phyloP scores from a whole-genome alignment of 768 basidiomycete genomes.

The Lactarius pseudohatsudake region DNA sequence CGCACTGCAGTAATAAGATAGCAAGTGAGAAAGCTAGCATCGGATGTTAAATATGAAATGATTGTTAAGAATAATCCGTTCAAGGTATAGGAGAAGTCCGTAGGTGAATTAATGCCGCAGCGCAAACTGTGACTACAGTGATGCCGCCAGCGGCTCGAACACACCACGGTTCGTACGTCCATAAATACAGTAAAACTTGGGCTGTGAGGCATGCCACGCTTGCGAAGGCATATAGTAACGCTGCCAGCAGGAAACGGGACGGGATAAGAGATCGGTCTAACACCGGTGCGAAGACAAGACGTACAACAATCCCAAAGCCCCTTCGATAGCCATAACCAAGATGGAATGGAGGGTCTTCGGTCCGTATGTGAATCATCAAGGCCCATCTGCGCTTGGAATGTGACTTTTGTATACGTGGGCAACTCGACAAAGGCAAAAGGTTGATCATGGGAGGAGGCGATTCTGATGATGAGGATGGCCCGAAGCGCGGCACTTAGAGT shows the following conservation, averaged over 20 bases:
- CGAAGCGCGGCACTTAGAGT: slow-evolving; percentile 2
- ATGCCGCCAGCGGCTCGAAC: slow-evolving; percentile 11
- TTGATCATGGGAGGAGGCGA: background rate
- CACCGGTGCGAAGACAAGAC: background rate
- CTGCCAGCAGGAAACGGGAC: slow-evolving; percentile 4
- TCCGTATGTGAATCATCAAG: background rate
- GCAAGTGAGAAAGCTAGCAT: background rate
- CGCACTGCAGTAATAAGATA: slow-evolving; percentile 1
- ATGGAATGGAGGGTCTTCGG: background rate
- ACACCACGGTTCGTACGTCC: background rate
- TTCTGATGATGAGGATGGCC: background rate
- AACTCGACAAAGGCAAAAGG: background rate
- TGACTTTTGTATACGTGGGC: background rate
- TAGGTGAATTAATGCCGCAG: background rate
- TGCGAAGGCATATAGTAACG: background rate
- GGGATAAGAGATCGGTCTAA: background rate
- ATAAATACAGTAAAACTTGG: slow-evolving; percentile 15
- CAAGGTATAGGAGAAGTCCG: slow-evolving; percentile 14
- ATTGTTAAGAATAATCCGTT: background rate
- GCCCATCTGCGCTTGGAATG: background rate
- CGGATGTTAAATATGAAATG: background rate
- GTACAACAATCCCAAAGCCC: slow-evolving; percentile 9
- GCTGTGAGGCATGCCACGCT: slow-evolving; percentile 9
- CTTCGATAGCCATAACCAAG: background rate
- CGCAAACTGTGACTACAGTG: background rate